These are phyloP conservation scores for Petasospora fabianii DNA, from an alignment of 1,139 yeast genomes.

Conservation along the genomic window DNA sequence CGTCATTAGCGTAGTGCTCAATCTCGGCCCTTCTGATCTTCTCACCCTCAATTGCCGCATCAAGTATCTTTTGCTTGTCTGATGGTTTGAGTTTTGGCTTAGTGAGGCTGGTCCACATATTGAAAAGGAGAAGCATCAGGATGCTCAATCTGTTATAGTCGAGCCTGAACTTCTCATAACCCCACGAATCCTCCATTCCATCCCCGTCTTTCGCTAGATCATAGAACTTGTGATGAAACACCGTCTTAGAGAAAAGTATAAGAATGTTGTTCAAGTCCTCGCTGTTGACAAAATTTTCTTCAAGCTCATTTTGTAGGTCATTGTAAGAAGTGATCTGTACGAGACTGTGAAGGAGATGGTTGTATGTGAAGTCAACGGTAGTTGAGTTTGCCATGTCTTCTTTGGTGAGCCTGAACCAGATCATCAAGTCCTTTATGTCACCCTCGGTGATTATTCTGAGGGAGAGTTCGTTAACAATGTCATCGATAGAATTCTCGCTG, in stretches of 20 bases:
- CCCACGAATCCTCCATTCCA: not conserved
- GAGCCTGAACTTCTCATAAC: slow-evolving; percentile 3
- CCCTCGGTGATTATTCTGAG: slow-evolving; percentile 4
- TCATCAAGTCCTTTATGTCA: slow-evolving; percentile 14
- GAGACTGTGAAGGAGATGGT: slow-evolving; percentile 3
- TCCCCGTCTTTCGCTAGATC: not conserved
- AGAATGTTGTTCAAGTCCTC: slow-evolving; percentile 7
- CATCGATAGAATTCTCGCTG: not conserved
- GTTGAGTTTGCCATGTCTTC: slow-evolving; percentile 4
- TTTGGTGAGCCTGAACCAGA: slow-evolving; percentile 8
- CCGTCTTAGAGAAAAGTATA: slow-evolving; percentile 12
- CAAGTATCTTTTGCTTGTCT: slow-evolving; percentile 1
- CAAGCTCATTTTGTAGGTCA: slow-evolving; percentile 6
- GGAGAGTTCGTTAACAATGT: not conserved
- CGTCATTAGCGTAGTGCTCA: not conserved
- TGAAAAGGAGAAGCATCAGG: slow-evolving; percentile 12
- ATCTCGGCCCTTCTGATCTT: slow-evolving; percentile 7
- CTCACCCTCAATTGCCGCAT: slow-evolving; percentile 19
- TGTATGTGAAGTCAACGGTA: slow-evolving; percentile 2
- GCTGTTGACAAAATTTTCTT: slow-evolving; percentile 8
- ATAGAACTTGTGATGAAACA: not conserved
- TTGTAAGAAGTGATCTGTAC: slow-evolving; percentile 11
- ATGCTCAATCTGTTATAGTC: slow-evolving; percentile 18
- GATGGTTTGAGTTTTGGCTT: not conserved
- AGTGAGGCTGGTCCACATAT: slow-evolving; percentile 18